These are phyloP conservation scores for Pythium rishiriense DNA, from an alignment of 352 stramenopile genomes.

Conservation along the genomic window DNA sequence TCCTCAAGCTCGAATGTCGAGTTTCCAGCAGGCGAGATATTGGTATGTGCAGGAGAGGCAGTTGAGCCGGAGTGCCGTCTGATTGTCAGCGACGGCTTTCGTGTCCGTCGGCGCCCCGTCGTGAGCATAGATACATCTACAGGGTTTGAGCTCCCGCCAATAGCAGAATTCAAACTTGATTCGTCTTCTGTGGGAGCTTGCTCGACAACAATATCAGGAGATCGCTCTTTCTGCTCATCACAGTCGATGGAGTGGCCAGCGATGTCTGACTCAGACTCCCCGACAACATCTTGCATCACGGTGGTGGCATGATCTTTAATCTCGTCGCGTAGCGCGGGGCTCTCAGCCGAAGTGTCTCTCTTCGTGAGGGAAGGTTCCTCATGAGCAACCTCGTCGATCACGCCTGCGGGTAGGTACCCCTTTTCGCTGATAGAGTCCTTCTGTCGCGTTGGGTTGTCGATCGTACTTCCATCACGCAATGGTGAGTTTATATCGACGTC, in stretches of 20 bases:
- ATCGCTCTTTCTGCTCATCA: not conserved
- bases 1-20: not conserved
- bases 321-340: no score
- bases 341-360: no score
- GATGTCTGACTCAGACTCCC: slow-evolving; percentile 8
- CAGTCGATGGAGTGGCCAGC: not conserved
- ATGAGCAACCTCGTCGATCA: no score
- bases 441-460: no score
- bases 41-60: not conserved
- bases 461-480: no score
- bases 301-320: not conserved
- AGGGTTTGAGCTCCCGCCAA: slow-evolving; percentile 5
- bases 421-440: no score
- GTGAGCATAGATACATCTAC: not conserved
- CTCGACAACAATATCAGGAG: not conserved
- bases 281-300: slow-evolving; percentile 9
- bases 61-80: not conserved
- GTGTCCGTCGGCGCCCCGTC: slow-evolving; percentile 13
- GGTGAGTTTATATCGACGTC: no score
- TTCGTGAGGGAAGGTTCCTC: no score
- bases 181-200: slow-evolving; percentile 2
- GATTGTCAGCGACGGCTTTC: slow-evolving; percentile 15
- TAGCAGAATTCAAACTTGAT: not conserved
- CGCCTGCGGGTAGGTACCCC: no score
- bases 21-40: not conserved